phyloP scores from a whole-genome alignment of 306 rosid species.

The Mimosa bimucronata region DNA sequence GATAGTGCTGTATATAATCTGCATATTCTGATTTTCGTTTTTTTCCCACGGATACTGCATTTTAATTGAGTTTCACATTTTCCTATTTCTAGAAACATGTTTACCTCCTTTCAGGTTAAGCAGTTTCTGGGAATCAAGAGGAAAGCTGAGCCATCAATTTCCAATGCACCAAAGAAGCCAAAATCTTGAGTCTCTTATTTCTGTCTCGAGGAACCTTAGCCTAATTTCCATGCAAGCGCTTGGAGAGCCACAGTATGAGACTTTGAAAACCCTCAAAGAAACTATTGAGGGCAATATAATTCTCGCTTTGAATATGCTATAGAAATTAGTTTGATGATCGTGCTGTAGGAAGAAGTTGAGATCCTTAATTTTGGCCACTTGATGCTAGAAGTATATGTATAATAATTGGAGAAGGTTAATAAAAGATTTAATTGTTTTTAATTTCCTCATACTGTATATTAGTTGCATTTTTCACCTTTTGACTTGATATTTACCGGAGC shows the following conservation, averaged over 20 bases:
- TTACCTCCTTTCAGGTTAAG: constrained; percentile 64
- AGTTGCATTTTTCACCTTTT: not conserved
- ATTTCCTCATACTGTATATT: not conserved
- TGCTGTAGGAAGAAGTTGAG: not conserved
- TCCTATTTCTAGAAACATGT: not conserved
- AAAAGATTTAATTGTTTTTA: not conserved
- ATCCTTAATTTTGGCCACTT: not conserved
- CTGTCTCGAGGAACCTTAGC: too few species aligned
- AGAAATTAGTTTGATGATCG: not conserved
- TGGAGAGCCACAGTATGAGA: too few species aligned
- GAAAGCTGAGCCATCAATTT: constrained; percentile 63
- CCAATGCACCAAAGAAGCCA: constrained; percentile 61
- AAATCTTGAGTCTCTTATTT: constrained; percentile 52
- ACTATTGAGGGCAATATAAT: too few species aligned
- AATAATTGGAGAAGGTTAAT: not conserved
- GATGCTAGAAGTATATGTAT: not conserved
- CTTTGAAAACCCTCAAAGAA: too few species aligned
- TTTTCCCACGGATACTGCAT: too few species aligned
- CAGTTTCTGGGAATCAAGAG: constrained; percentile 93
- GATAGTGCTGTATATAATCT: not conserved
- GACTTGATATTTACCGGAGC: not conserved
- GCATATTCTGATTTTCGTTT: too few species aligned
- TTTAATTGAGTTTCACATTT: constrained; percentile 8
- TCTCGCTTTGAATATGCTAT: not conserved
- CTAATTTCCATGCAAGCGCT: not conserved